Evolutionary conservation across 495 filamentous ascomycete genomes (phyloP).

Genomic region (Tuber melanosporum): DNA sequence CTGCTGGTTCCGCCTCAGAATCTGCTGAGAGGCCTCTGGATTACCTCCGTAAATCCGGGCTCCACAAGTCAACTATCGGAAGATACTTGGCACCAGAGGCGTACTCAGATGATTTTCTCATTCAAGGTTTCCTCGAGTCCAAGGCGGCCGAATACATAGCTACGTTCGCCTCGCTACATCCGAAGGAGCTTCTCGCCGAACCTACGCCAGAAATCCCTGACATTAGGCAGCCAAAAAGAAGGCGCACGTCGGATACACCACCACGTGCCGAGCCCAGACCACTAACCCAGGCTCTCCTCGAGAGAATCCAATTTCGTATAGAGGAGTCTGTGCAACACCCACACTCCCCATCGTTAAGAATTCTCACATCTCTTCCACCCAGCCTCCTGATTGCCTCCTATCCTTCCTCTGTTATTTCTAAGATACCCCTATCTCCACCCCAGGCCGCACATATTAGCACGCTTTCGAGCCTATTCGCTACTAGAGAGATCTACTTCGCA

Average conservation of each 20-base stretch:
- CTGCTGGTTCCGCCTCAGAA: constrained; percentile 1
- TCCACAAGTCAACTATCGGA: constrained; percentile 21
- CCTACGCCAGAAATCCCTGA: constrained; percentile 16
- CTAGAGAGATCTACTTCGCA: constrained; percentile 20
- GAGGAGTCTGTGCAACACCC: constrained; percentile 19
- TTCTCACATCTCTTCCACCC: constrained; percentile 28
- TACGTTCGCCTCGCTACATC: constrained; percentile 18
- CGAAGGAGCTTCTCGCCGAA: constrained; percentile 17
- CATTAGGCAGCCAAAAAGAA: constrained; percentile 9
- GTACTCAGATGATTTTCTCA: constrained; percentile 28
- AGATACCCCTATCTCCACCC: constrained; percentile 31
- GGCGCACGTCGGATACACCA: background rate
- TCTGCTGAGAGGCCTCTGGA: constrained; percentile 15
- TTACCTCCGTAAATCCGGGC: constrained; percentile 25
- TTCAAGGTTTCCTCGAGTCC: constrained; percentile 28
- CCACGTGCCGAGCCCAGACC: constrained; percentile 6
- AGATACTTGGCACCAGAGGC: constrained; percentile 28
- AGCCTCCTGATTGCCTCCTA: constrained; percentile 15
- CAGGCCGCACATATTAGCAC: constrained; percentile 26
- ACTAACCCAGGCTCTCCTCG: constrained; percentile 17
- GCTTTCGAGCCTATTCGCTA: constrained; percentile 21
- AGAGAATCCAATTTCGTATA: constrained; percentile 18
- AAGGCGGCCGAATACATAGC: constrained; percentile 38
- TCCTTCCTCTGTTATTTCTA: constrained; percentile 9
- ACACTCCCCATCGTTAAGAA: constrained; percentile 22